A percentile compares a stretch with the other conserved stretches of the same genome.
Conservation (phyloP, 495 filamentous ascomycete species). For the Bacidia gigantensis region DNA sequence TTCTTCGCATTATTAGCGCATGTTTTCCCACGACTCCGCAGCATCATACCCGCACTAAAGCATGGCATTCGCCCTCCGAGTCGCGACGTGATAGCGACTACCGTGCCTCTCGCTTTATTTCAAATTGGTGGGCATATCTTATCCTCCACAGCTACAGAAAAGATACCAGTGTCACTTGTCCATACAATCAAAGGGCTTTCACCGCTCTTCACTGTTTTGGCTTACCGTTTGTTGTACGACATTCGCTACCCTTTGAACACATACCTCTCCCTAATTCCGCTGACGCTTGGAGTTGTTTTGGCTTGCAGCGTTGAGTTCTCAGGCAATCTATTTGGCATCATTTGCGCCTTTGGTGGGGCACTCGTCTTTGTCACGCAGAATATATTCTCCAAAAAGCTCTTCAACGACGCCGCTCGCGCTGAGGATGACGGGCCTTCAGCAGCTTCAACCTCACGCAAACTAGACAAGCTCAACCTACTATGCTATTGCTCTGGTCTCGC, state of each 20-base stretch:
- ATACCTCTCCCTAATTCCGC: conserved; percentile 82
- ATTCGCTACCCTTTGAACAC: conserved; percentile 79
- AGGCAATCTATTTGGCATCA: conserved; percentile 75
- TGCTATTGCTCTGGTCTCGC: conserved; percentile 92
- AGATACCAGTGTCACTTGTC: conserved; percentile 91
- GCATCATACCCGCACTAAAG: conserved; percentile 60
- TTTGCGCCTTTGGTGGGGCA: conserved; percentile 74
- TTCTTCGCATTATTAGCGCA: conserved; percentile 58
- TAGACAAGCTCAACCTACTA: conserved; percentile 93
- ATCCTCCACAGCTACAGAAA: conserved; percentile 80
- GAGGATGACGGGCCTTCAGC: conserved; percentile 51
- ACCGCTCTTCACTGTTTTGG: conserved; percentile 86
- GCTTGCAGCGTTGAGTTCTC: conserved; percentile 83
- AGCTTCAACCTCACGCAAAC: conserved; percentile 46
- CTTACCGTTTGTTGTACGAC: conserved; percentile 77
- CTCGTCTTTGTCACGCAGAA: conserved; percentile 97
- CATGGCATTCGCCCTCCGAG: conserved; percentile 71
- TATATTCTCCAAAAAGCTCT: conserved; percentile 97
- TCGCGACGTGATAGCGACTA: conserved; percentile 70
- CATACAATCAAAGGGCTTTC: conserved; percentile 99
- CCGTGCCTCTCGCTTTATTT: conserved; percentile 80
- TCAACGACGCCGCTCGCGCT: conserved; percentile 78
- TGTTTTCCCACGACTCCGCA: conserved; percentile 51
- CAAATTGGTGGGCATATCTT: conserved; percentile 89
- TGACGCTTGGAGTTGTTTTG: conserved; percentile 86